Conservation (phyloP, 176 grass and related monocot genomes). For the Zea mays region DNA sequence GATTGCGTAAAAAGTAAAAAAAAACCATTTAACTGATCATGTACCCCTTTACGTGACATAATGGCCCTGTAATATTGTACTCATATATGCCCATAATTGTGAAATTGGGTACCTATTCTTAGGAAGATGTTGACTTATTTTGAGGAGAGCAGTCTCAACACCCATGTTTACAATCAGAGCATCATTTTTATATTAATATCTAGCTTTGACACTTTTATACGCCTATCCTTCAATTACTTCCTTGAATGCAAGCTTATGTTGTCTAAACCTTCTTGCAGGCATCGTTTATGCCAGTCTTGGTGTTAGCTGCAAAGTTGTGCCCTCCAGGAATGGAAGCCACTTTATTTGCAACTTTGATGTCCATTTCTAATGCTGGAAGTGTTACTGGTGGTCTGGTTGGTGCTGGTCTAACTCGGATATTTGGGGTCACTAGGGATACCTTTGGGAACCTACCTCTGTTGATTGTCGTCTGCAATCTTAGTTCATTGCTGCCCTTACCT, state of each 20-base stretch:
- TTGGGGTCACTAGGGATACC: slow-evolving; percentile 85
- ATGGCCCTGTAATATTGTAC: background rate
- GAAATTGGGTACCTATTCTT: background rate
- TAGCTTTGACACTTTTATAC: slow-evolving; percentile 9
- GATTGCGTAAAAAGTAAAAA: background rate
- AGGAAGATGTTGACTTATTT: background rate
- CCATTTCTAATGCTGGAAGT: slow-evolving; percentile 91
- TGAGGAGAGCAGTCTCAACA: slow-evolving; percentile 22
- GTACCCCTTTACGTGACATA: slow-evolving; percentile 1
- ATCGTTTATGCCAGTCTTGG: slow-evolving; percentile 98
- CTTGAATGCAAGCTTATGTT: slow-evolving; percentile 36
- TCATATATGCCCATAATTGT: background rate
- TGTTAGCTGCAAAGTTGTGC: slow-evolving; percentile 93
- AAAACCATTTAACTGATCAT: background rate
- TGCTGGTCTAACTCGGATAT: slow-evolving; percentile 78
- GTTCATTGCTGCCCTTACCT: slow-evolving; percentile 82
- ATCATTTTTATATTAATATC: slow-evolving; percentile 30
- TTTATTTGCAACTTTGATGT: slow-evolving; percentile 96
- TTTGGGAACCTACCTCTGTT: slow-evolving; percentile 75
- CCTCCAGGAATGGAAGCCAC: slow-evolving; percentile 94
- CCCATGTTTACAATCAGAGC: background rate
- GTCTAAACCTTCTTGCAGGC: slow-evolving; percentile 55
- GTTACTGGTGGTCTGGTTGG: slow-evolving; percentile 85
- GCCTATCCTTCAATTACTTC: background rate
- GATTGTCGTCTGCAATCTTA: slow-evolving; percentile 89